These are phyloP conservation scores for Ceratonia siliqua DNA, from an alignment of 306 rosid species.

Conservation along the genomic window DNA sequence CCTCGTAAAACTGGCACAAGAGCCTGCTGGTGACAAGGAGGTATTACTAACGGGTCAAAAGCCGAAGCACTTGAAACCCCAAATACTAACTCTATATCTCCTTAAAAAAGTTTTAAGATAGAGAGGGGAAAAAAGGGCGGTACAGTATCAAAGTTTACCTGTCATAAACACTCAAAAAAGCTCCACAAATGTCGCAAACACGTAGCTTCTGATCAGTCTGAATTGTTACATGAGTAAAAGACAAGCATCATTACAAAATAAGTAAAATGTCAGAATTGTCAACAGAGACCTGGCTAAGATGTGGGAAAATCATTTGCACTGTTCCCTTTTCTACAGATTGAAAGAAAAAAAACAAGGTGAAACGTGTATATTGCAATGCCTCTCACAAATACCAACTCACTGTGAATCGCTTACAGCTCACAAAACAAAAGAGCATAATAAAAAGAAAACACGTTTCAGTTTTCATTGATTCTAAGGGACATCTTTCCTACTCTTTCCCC, in stretches of 20 bases:
- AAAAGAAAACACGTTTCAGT: not conserved
- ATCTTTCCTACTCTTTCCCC: not conserved
- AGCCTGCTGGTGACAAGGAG: constrained; percentile 99
- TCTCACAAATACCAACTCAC: not conserved
- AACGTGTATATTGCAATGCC: not conserved
- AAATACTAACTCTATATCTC: constrained; percentile 63
- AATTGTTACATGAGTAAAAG: constrained; percentile 35
- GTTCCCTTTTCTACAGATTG: not conserved
- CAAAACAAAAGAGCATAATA: not conserved
- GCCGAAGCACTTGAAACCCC: constrained; percentile 95
- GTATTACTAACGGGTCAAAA: constrained; percentile 96
- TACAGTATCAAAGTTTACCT: constrained; percentile 55
- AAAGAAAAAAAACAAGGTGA: not conserved
- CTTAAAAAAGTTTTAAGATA: constrained; percentile 50
- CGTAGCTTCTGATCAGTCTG: constrained; percentile 99
- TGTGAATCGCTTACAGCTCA: not conserved
- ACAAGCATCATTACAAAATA: constrained; percentile 24
- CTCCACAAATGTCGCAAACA: constrained; percentile 98
- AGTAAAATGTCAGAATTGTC: not conserved
- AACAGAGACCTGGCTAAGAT: not conserved
- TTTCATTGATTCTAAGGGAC: not conserved
- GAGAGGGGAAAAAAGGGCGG: constrained; percentile 2
- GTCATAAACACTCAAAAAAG: constrained; percentile 98
- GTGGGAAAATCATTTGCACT: not conserved
- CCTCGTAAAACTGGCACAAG: constrained; percentile 99